Evolutionary conservation across 2,329 filamentous ascomycete genomes (phyloP), one percentile per base, ranked within the genome.

Genomic region (Colletotrichum scovillei): DNA sequence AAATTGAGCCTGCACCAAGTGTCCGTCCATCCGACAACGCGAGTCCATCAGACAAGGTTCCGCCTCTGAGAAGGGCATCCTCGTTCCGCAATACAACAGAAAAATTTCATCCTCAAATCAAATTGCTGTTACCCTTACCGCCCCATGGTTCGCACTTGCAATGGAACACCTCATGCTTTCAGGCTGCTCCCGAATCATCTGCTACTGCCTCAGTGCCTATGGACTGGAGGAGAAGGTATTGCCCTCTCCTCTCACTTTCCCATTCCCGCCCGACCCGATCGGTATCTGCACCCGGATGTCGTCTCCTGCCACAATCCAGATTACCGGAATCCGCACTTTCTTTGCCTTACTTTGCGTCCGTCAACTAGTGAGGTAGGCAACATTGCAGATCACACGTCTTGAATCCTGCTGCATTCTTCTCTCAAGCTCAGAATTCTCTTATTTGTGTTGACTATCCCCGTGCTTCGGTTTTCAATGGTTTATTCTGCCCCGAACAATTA

Each of bases 11-110:
- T 22, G 42, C 26, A 22, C 57, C n/a, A 57, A 22, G 28, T 52
- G 19, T 22, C 42, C 42, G 19, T 22, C 42, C 42, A 49, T 49
- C 42, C 42, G 42, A 49, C 42, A 49, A 35, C 12, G 16, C 52
- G 2, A 46, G 19, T 49, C 42, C 42, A 49, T 49, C 42, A n/a
- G 42, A 49, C 58, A 69, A 69, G 65, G 69, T 69, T 63, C 52
- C 24, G 38, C 28, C 24, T 19, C 22, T 58, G 28, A 26, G 49
- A 59, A 69, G 26, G 65, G 42, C 35, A 53, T 56, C 69, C 53
- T 58, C 52, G 69, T 72, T 22, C 35, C 56, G 55, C 55, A 52
- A 22, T n/a, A 49, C 42, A 9, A 11, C 42, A 49, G 42, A 49
- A 49, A 26, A 38, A 46, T n/a, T 52, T 57, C 32, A 22, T 63